A percentile compares a stretch with the other conserved stretches of the same genome.
Conservation (phyloP, 2,329 filamentous ascomycete genomes). For the Fusarium camptoceras region DNA sequence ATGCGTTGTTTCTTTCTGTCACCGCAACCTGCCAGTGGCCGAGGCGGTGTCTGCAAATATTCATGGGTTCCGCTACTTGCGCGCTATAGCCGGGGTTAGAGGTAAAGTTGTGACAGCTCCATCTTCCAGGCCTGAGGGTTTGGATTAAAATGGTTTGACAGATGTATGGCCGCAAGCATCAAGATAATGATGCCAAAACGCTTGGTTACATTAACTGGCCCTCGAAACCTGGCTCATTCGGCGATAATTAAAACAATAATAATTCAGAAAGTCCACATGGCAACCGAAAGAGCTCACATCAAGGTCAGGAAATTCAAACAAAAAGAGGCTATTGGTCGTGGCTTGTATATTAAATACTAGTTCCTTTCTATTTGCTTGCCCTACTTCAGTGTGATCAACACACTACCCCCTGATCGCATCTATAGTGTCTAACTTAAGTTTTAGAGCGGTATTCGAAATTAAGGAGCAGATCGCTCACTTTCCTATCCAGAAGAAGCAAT, state of each 20-base stretch:
- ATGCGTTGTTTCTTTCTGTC: not conserved
- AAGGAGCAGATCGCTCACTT: constrained; percentile 5
- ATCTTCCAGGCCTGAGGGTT: not conserved
- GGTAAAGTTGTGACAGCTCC: not conserved
- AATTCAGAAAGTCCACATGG: not conserved
- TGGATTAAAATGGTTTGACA: constrained; percentile 29
- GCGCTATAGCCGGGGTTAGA: not conserved
- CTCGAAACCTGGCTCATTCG: not conserved
- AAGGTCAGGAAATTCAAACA: constrained; percentile 30
- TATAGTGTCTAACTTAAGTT: constrained; percentile 20
- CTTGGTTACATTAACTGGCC: constrained; percentile 53
- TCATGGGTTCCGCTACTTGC: not conserved
- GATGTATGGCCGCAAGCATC: constrained; percentile 51
- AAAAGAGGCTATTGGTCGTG: not conserved
- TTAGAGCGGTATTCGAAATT: constrained; percentile 3
- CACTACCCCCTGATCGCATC: constrained; percentile 33
- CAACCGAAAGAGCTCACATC: not conserved
- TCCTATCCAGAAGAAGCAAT: constrained; percentile 7
- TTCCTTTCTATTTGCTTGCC: not conserved
- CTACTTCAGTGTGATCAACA: constrained; percentile 30
- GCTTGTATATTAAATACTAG: constrained; percentile 37
- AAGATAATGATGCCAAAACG: constrained; percentile 56
- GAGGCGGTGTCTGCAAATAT: not conserved
- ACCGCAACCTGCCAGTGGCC: not conserved
- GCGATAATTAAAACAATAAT: not conserved